Conservation (phyloP, 1,284 basidiomycete genomes). For the Boletus semigastroideus region DNA sequence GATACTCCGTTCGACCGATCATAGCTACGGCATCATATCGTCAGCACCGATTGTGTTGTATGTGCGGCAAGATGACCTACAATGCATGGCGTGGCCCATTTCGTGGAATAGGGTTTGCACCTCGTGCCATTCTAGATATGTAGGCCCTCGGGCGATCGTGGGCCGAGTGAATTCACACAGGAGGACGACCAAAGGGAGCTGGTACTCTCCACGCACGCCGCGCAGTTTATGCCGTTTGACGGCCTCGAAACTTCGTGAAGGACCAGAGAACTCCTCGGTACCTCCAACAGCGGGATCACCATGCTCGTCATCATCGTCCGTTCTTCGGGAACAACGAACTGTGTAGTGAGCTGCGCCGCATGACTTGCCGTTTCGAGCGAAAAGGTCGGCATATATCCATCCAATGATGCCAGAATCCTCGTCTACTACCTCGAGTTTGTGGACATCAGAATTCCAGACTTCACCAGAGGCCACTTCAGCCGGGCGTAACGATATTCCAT, state of each 20-base stretch:
- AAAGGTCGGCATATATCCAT: conserved; percentile 94
- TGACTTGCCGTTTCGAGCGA: conserved; percentile 82
- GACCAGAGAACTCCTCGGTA: conserved; percentile 36
- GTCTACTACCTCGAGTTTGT: conserved; percentile 91
- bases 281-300: conserved; percentile 60
- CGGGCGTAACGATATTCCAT: conserved; percentile 82
- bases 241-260: conserved; percentile 62
- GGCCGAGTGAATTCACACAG: conserved; percentile 86
- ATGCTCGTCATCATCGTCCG: conserved; percentile 83
- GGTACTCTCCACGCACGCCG: conserved; percentile 70
- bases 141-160: conserved; percentile 59
- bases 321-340: conserved; percentile 89
- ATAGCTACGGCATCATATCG: conserved; percentile 62
- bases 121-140: conserved; percentile 89
- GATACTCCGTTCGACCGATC: conserved; percentile 97
- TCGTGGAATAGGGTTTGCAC: conserved; percentile 96
- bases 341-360: conserved; percentile 96
- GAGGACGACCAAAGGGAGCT: conserved; percentile 90
- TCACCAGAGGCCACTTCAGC: conserved; percentile 72
- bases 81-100: conserved; percentile 99
- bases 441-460: conserved; percentile 86
- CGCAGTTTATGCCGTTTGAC: conserved; percentile 56
- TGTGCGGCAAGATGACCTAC: conserved; percentile 51
- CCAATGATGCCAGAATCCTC: conserved; percentile 86
- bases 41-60: conserved; percentile 13